A percentile compares a stretch with the other conserved stretches of the same genome.
Evolutionary conservation across 2,329 filamentous ascomycete genomes (phyloP).

Genomic region (Diaporthe sp.): DNA sequence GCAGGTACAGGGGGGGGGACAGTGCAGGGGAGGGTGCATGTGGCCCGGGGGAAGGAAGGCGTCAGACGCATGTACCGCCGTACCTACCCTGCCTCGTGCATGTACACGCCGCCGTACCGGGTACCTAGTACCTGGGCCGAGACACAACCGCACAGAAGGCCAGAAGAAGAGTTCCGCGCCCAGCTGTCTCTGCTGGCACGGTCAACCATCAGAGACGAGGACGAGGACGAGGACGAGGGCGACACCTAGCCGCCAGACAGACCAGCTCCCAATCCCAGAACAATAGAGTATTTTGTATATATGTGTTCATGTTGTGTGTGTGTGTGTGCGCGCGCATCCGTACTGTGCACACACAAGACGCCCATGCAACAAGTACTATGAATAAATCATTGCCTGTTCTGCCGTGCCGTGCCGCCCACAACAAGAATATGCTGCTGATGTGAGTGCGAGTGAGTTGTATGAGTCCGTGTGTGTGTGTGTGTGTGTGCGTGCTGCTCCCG

Average conservation of each 20-base stretch:
- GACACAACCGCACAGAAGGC: constrained; percentile 9
- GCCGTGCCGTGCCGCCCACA: constrained; percentile 29
- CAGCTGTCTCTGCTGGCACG: not conserved
- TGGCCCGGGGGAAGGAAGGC: constrained; percentile 30
- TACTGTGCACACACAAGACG: constrained; percentile 7
- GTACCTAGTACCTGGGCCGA: constrained; percentile 26
- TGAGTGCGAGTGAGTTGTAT: not conserved
- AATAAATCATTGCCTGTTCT: constrained; percentile 12
- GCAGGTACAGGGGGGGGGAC: constrained; percentile 20
- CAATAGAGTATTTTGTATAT: not conserved
- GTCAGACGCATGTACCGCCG: constrained; percentile 30
- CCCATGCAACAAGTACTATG: constrained; percentile 4
- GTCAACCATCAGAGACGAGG: not conserved
- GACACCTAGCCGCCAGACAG: not conserved
- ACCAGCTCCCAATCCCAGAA: not conserved
- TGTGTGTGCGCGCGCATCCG: not conserved
- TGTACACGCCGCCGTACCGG: constrained; percentile 19
- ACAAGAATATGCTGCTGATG: constrained; percentile 15
- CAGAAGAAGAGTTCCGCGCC: not conserved
- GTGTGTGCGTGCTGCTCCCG: not conserved
- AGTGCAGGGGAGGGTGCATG: constrained; percentile 21
- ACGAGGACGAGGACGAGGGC: not conserved
- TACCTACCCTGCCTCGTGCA: constrained; percentile 30
- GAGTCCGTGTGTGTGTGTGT: not conserved
- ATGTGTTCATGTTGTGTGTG: not conserved